Base-by-base conservation (phyloP, 2,329 filamentous ascomycete species). In the Hypoxylon rubiginosum region DNA sequence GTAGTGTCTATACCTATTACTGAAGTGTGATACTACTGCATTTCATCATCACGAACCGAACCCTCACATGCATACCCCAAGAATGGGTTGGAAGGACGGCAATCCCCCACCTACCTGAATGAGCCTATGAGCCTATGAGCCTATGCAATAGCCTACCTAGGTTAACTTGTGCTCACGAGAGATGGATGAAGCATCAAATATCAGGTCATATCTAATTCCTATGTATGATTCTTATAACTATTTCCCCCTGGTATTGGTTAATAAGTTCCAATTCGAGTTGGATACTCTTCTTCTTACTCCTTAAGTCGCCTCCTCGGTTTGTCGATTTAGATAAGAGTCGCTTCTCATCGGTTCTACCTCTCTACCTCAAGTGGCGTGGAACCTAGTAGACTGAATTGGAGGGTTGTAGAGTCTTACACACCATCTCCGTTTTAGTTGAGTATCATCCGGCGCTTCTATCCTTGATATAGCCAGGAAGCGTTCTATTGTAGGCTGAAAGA, bases 361-460 rank as follows among this genome's bases (percentile, higher is more conserved):
- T n/a, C n/a, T n/a, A n/a, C n/a, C n/a, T n/a, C n/a, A n/a, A 32
- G 65, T 57, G 64, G 64, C 61, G 62, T 62, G 57, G 57, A 64
- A 62, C 19, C 30, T 43, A 34, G 43, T 58, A 48, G 58, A 50
- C 43, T 39, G 41, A 53, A 59, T 41, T 63, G 61, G 67, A 57
- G 52, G 64, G 63, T 64, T 54, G 58, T 64, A 63, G 63, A 64
- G 51, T 72, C 68, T 70, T 72, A 71, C 69, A 67, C 69, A 70
- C 69, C 66, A 66, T 66, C 60, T 53, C 36, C 41, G 21, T 45
- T 49, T 43, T n/a, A 8, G n/a, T 55, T 70, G 72, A 63, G 72
- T 75, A 62, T 50, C 73, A 74, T 71, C 54, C 69, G 69, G 73
- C 73, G 73, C 73, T 75, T 75, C 64, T 58, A 63, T 67, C 64